Percentiles rank a stretch among this genome's conserved stretches.
Conservation (phyloP, 2,329 filamentous ascomycete species). For the Monosporascus sp. region DNA sequence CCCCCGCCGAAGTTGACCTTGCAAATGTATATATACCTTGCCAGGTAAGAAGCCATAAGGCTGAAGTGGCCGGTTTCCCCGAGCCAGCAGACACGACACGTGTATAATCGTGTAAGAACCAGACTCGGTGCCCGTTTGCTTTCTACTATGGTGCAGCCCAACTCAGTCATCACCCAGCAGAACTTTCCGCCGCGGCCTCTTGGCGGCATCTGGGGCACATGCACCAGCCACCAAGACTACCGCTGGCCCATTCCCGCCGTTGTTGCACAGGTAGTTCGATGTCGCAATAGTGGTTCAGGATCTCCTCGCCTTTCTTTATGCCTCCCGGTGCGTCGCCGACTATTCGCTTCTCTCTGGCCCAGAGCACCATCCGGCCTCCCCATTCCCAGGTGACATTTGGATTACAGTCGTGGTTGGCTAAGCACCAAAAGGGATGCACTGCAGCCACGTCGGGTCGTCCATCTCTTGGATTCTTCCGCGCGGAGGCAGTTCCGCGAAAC, state of each 20-base stretch:
- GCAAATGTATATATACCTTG: not conserved
- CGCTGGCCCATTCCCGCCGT: constrained; percentile 81
- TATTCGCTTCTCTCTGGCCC: constrained; percentile 54
- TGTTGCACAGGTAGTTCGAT: constrained; percentile 70
- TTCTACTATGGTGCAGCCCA: not conserved
- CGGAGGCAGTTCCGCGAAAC: constrained; percentile 88
- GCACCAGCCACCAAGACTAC: constrained; percentile 83
- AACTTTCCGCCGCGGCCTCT: constrained; percentile 48
- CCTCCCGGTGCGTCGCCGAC: constrained; percentile 48
- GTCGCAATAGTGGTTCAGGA: constrained; percentile 94
- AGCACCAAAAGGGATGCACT: constrained; percentile 92
- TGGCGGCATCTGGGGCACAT: constrained; percentile 77
- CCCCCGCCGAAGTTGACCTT: too few species aligned
- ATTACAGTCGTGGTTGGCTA: constrained; percentile 94
- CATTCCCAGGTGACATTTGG: constrained; percentile 95
- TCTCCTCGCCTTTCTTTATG: constrained; percentile 74
- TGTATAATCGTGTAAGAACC: constrained; percentile 22
- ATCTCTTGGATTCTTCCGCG: constrained; percentile 68
- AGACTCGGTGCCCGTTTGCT: constrained; percentile 8
- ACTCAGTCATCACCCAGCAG: constrained; percentile 8
- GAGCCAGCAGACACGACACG: constrained; percentile 19
- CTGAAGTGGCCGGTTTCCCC: constrained; percentile 3
- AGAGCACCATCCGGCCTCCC: constrained; percentile 71
- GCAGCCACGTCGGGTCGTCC: constrained; percentile 86
- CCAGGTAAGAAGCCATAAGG: not conserved